Evolutionary conservation across 2,329 filamentous ascomycete species (phyloP), one percentile per base, ranked within the genome.

Genomic region (Fusarium veterinarium): DNA sequence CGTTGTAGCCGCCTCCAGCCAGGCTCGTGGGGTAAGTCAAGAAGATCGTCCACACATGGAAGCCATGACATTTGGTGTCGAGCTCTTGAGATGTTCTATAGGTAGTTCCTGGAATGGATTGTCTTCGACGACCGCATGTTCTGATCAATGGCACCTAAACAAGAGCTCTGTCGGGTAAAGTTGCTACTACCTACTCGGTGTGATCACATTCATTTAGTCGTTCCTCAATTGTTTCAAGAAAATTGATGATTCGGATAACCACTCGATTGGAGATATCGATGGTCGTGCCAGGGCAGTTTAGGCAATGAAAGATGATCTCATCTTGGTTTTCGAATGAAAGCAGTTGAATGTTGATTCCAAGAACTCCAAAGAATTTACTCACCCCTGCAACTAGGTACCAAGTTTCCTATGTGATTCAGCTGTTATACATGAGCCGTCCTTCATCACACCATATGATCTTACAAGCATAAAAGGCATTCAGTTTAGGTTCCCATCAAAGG

Each of bases 361-460:
- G 41, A 69, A 77, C 75, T 73, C 69, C 75, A 38, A 65, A 57
- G 49, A 44, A 37, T 46, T 64, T 59, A 45, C 49, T 48, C 30
- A 41, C 44, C 51, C 49, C 42, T 62, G 42, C 58, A 68, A 60
- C 57, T 57, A 57, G 37, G 37, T 28, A 44, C 57, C 53, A 55
- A 49, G 46, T 25, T 53, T 56, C 63, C 45, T 28, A 52, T 53
- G 25, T 30, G 64, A 46, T 45, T 56, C 23, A 61, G 33, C n/a
- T 77, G 59, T 69, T 74, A 42, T 77, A 77, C 75, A 77, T 51
- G 33, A 60, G 40, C 48, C 44, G 41, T 30, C 60, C 49, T 62
- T 59, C 38, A 64, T 62, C 57, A 51, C 59, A n/a, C 35, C 38
- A 37, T 44, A 75, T 77, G 74, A 58, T 77, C 71, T 65, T 77